Conservation (phyloP, 2,329 filamentous ascomycete genomes). For the Aspergillus unguis region DNA sequence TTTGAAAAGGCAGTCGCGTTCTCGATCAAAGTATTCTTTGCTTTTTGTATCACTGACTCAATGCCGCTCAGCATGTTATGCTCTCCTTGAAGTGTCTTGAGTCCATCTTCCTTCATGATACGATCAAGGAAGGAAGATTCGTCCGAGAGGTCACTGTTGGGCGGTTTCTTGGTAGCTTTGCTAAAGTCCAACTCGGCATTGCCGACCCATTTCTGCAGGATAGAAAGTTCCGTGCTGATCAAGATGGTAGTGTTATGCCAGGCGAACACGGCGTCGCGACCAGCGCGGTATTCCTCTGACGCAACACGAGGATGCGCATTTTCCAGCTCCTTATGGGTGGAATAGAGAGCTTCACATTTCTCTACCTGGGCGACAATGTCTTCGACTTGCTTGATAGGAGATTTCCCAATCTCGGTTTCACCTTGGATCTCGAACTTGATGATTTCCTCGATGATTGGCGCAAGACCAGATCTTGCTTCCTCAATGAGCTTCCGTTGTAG, state of each 20-base stretch:
- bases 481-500: slow-evolving; percentile 86
- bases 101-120: slow-evolving; percentile 89
- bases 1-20: slow-evolving; percentile 82
- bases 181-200: slow-evolving; percentile 93
- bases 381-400: slow-evolving; percentile 80
- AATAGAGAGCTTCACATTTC: slow-evolving; percentile 79
- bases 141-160: slow-evolving; percentile 71
- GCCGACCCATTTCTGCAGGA: slow-evolving; percentile 93
- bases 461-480: slow-evolving; percentile 71
- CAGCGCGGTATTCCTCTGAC: slow-evolving; percentile 73
- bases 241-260: slow-evolving; percentile 97
- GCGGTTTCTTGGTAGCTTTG: slow-evolving; percentile 66
- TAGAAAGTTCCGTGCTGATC: slow-evolving; percentile 89
- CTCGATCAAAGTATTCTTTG: slow-evolving; percentile 82
- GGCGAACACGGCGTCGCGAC: slow-evolving; percentile 82
- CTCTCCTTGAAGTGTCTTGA: slow-evolving; percentile 81
- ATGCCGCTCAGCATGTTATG: slow-evolving; percentile 82
- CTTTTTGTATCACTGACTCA: slow-evolving; percentile 83
- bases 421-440: slow-evolving; percentile 93
- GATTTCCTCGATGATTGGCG: slow-evolving; percentile 77
- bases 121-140: slow-evolving; percentile 93
- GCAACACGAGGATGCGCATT: slow-evolving; percentile 71
- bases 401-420: slow-evolving; percentile 84
- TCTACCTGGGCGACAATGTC: slow-evolving; percentile 89
- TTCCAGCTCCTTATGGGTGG: slow-evolving; percentile 72